Evolutionary conservation across 257 asterid genomes (phyloP), one percentile per base, ranked within the genome.

Genomic region (Solanum sejunctum): DNA sequence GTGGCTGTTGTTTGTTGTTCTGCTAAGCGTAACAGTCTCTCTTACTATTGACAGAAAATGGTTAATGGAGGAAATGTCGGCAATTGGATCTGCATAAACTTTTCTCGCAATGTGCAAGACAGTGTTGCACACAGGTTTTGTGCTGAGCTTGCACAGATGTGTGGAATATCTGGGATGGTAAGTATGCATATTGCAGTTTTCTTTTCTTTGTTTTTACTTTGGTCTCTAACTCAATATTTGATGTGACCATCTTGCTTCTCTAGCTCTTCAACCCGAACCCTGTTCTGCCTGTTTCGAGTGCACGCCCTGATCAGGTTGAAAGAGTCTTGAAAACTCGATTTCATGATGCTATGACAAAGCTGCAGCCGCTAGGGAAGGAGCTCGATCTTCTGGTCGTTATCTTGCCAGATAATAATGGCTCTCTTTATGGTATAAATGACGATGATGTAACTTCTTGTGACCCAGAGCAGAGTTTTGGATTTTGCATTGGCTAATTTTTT

Each of bases 81-180:
- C 90, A 88, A 83, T 80, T 97, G 99, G 99, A 92, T 94, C 56
- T 94, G 98, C 83, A 93, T 97, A 18, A 97, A 97, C 86, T 97
- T 97, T 78, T 94, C 98, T 39, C 93, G 97, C 83, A 89, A 83
- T 83, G 92, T 97, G 77, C 98, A 90, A 87, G 98, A 97, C 60
- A 86, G 39, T n/a, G 86, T 90, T 64, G 98, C 97, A 2, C 92
- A 86, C 36, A 87, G 84, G 81, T 97, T 97, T 86, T 95, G 99
- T 87, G 87, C 90, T 26, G 99, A 93, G 89, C 97, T 97, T 84
- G 99, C 98, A 32, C 96, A 90, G 82, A 97, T 97, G 99, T 97
- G 99, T 89, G 84, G 18, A 3, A 92, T 95, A 11, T 97, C 99
- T 67, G 99, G 99, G 90, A 97, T 97, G 99, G 99, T 97, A 91